Base-by-base conservation (phyloP, 2,329 filamentous ascomycete genomes). In the Cercospora sp. region DNA sequence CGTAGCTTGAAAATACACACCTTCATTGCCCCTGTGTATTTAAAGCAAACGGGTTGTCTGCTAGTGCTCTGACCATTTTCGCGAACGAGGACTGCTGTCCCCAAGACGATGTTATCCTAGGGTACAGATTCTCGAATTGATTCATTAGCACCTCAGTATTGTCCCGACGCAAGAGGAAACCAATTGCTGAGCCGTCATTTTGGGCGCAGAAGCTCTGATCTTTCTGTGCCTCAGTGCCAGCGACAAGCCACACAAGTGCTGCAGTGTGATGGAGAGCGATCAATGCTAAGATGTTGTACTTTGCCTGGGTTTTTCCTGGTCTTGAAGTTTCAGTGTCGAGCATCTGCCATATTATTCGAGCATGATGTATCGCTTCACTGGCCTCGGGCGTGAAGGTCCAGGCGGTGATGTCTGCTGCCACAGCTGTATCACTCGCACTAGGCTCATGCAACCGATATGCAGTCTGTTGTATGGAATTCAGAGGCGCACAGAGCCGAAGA, bases 201-300 rank as follows among this genome's bases (percentile, higher is more conserved):
- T 5, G 53, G 5, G 53, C 53, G 26, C 53, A 57, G 10, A 57
- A 57, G 53, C 53, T 57, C 2, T 31, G 23, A 20, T 57, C 53
- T n/a, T 57, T 57, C 53, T 57, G 53, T 3, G 53, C 53, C 26
- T 57, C 53, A 30, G 53, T 57, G 0, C 53, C 53, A 18, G 53
- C 53, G 6, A 57, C 53, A 57, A 57, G 53, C 53, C 28, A 57
- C n/a, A 57, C 53, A 30, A 57, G 23, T 30, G 53, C 53, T 28
- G 53, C 53, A 3, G 53, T 57, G 53, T 57, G 53, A 31, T 57
- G 53, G 9, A 57, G 23, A 57, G 53, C 53, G 12, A 57, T 57
- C 5, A 57, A 18, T 30, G 53, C 53, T 57, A 57, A 57, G 53
- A 57, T 57, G n/a, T 57, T 57, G 53, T 31, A 57, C 23, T 57